Evolutionary conservation across 1,284 basidiomycete species (phyloP).

Genomic region (Albatrellus sp.): DNA sequence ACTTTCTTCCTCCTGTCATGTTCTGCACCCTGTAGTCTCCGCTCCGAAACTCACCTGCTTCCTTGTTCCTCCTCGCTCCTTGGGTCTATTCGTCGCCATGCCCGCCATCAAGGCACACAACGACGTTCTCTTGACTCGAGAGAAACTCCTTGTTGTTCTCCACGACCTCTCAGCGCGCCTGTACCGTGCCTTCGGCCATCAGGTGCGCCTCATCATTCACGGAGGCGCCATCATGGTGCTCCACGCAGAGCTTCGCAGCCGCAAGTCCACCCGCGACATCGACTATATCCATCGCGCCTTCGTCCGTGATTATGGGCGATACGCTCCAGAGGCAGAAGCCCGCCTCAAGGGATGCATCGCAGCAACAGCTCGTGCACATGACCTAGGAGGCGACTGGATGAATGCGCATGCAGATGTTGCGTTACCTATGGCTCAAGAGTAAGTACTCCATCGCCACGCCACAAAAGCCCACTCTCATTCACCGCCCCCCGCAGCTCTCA

Average conservation of each 20-base stretch:
- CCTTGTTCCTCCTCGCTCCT: background rate
- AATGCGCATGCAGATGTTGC: conserved; percentile 57
- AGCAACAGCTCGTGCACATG: conserved; percentile 35
- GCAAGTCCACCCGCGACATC: conserved; percentile 47
- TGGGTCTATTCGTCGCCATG: background rate
- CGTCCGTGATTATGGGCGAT: conserved; percentile 34
- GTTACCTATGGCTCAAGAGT: conserved; percentile 49
- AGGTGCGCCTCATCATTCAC: conserved; percentile 48
- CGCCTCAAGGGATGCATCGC: conserved; percentile 42
- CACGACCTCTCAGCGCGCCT: conserved; percentile 36
- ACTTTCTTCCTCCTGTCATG: background rate
- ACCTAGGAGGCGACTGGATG: conserved; percentile 58
- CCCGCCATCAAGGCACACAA: conserved; percentile 14
- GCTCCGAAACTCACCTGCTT: background rate
- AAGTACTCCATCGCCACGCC: conserved; percentile 17
- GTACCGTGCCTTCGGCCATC: conserved; percentile 27
- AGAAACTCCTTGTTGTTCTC: conserved; percentile 30
- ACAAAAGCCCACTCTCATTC: background rate
- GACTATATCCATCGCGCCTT: conserved; percentile 54
- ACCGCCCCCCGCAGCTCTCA: conserved; percentile 17
- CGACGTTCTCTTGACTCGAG: conserved; percentile 21
- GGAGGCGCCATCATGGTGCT: conserved; percentile 62
- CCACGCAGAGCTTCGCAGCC: conserved; percentile 31
- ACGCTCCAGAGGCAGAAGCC: conserved; percentile 35
- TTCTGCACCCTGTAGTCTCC: background rate